Percentiles rank a stretch among this genome's conserved stretches.
Conservation (phyloP, 768 basidiomycete genomes). For the Lenzites betulinus region DNA sequence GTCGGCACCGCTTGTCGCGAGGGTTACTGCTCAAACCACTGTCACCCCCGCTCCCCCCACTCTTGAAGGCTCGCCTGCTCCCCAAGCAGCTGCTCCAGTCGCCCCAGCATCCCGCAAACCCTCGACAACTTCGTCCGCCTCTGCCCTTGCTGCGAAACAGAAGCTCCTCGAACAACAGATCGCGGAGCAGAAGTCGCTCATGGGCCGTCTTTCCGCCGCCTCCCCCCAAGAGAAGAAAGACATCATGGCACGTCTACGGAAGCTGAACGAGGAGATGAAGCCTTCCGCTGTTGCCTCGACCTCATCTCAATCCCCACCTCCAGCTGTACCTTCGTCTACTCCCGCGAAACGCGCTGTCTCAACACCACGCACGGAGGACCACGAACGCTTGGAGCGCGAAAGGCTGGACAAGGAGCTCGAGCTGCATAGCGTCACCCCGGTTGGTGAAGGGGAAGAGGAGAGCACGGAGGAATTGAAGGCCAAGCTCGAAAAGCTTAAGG, state of each 20-base stretch:
- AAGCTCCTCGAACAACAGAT: conserved; percentile 80
- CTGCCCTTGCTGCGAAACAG: conserved; percentile 70
- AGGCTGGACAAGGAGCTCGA: conserved; percentile 85
- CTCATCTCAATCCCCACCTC: conserved; percentile 31
- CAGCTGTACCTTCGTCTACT: conserved; percentile 32
- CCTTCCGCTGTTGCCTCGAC: conserved; percentile 33
- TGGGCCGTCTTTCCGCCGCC: conserved; percentile 66
- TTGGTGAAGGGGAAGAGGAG: conserved; percentile 46
- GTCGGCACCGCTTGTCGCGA: conserved; percentile 73
- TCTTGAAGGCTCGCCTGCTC: conserved; percentile 21
- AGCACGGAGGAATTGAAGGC: conserved; percentile 73
- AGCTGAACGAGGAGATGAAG: conserved; percentile 81
- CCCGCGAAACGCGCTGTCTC: conserved; percentile 27
- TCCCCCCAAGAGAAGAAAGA: conserved; percentile 74
- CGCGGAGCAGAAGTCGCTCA: conserved; percentile 83
- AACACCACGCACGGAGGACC: conserved; percentile 42
- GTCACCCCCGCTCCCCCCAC: conserved; percentile 27
- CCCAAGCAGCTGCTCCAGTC: conserved; percentile 27
- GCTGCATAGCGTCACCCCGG: conserved; percentile 49
- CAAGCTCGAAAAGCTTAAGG: conserved; percentile 74
- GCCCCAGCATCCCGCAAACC: conserved; percentile 40
- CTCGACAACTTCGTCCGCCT: conserved; percentile 35
- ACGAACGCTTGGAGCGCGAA: conserved; percentile 60
- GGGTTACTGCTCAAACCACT: conserved; percentile 41
- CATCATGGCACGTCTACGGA: conserved; percentile 74